Evolutionary conservation across 2,329 filamentous ascomycete genomes (phyloP), one percentile per base, ranked within the genome.

Genomic region (Geosmithia flava): DNA sequence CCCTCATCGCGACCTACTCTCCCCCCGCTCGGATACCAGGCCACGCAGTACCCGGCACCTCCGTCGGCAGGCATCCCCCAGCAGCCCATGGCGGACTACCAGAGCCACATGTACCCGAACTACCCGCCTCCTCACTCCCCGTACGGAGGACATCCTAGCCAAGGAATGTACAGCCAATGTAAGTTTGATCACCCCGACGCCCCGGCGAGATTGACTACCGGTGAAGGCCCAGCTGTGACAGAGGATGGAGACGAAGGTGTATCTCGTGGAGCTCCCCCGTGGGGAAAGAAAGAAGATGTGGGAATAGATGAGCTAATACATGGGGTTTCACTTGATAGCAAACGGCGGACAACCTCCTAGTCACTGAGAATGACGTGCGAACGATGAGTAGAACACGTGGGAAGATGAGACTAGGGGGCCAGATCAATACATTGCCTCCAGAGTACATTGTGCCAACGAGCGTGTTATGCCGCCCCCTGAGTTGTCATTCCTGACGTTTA

Each of bases 11-110:
- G 81, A 42, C 60, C 68, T 17, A 85, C 87, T 58, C 70, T 89
- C 29, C 85, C 85, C 44, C 85, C 85, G 2, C 87, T 89, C 58
- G 82, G 81, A 13, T 90, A 88, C 58, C 78, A 83, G 33, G 11
- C 33, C 33, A 61, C 71, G 50, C 80, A 83, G 56, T 88, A 88
- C 58, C 76, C 81, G 41, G 73, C 78, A n/a, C 78, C 81, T 16
- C 73, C 78, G 1, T 69, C 72, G 15, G 69, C 67, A 2, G 68
- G 68, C 20, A 74, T 80, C 20, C 60, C 63, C 15, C 74, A 76
- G 56, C 74, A 76, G 56, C 64, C 65, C 15, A 62, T 81, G 3
- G 65, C 74, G 10, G 77, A 82, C 48, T 83, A 83, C 57, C 65
- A 65, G 55, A 55, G 62, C 48, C 74, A 77, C 53, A 75, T 78